Percentiles rank a stretch among this genome's conserved stretches.
Evolutionary conservation across 2,329 filamentous ascomycete genomes (phyloP).

Genomic region (Ceratocystiopsis brevicomis): DNA sequence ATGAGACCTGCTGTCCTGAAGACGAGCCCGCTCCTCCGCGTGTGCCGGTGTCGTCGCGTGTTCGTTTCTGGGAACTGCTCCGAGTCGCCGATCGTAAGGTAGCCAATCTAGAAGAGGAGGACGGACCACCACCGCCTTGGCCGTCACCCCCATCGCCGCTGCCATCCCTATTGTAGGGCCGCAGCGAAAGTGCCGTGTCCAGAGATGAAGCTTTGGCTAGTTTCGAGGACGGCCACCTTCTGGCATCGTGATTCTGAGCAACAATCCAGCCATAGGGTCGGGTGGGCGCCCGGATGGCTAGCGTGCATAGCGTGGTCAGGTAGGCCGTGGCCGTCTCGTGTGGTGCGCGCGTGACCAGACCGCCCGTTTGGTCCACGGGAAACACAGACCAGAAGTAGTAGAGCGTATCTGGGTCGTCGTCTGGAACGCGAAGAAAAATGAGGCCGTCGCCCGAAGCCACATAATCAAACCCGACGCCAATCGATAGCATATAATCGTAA

Average conservation of each 20-base stretch:
- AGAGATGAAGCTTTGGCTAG: neutral
- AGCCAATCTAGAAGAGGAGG: no score
- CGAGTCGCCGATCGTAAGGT: no score
- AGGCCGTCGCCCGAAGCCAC: slow-evolving; percentile 4
- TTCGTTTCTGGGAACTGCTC: no score
- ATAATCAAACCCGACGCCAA: slow-evolving; percentile 4
- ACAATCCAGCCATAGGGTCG: slow-evolving; percentile 1
- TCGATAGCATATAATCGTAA: slow-evolving; percentile 5
- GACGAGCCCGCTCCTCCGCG: neutral
- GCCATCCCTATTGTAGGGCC: no score
- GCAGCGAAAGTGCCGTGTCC: no score
- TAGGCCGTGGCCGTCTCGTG: slow-evolving; percentile 1
- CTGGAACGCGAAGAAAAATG: slow-evolving; percentile 3
- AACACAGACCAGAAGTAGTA: slow-evolving; percentile 3
- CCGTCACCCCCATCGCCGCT: neutral
- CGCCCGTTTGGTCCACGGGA: neutral
- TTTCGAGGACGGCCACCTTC: slow-evolving; percentile 1
- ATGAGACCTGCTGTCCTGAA: neutral
- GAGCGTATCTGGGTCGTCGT: slow-evolving; percentile 4
- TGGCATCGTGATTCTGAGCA: neutral
- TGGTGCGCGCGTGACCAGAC: neutral
- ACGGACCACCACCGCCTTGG: no score
- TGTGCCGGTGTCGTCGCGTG: neutral
- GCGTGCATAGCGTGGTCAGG: slow-evolving; percentile 2
- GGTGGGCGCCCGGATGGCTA: neutral